A percentile compares a stretch with the other conserved stretches of the same genome.
phyloP scores from a whole-genome alignment of 352 stramenopile genomes.

The Phytophthora fragariae region DNA sequence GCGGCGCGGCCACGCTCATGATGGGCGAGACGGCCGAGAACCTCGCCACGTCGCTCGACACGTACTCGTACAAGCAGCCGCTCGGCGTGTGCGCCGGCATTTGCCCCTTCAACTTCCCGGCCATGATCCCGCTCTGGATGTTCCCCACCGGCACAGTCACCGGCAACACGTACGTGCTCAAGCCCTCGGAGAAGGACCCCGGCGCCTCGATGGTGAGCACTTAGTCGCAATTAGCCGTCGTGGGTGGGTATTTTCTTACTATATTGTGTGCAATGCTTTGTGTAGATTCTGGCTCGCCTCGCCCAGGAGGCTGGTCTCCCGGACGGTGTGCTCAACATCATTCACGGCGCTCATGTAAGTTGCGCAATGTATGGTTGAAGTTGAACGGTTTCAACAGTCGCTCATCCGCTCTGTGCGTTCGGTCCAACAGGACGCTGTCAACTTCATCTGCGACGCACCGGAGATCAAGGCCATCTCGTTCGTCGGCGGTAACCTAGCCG shows the following conservation, averaged over 20 bases:
- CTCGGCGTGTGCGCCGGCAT: slow-evolving; percentile 95
- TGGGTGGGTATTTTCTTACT: background rate
- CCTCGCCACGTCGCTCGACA: slow-evolving; percentile 93
- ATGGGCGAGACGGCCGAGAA: slow-evolving; percentile 96
- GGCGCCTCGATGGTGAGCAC: slow-evolving; percentile 79
- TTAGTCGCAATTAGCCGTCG: background rate
- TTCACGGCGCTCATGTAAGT: slow-evolving; percentile 84
- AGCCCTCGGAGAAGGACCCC: slow-evolving; percentile 95
- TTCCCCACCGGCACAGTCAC: slow-evolving; percentile 89
- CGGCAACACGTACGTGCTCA: slow-evolving; percentile 98
- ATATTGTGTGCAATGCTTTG: background rate
- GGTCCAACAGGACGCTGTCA: slow-evolving; percentile 86
- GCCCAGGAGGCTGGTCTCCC: slow-evolving; percentile 94
- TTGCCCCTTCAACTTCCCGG: slow-evolving; percentile 96
- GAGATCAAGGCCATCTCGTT: slow-evolving; percentile 97
- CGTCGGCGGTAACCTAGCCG: slow-evolving; percentile 93
- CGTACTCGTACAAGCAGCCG: slow-evolving; percentile 96
- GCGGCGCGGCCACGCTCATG: slow-evolving; percentile 84
- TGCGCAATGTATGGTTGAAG: slow-evolving; percentile 1
- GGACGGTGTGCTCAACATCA: slow-evolving; percentile 96
- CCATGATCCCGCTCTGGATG: slow-evolving; percentile 98
- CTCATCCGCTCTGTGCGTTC: slow-evolving; percentile 8
- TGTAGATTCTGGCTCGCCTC: slow-evolving; percentile 91
- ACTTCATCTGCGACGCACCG: slow-evolving; percentile 95
- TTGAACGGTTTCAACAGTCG: slow-evolving; percentile 2